These are phyloP conservation scores for Mycena chlorophos DNA, from an alignment of 768 basidiomycete species.

Conservation along the genomic window DNA sequence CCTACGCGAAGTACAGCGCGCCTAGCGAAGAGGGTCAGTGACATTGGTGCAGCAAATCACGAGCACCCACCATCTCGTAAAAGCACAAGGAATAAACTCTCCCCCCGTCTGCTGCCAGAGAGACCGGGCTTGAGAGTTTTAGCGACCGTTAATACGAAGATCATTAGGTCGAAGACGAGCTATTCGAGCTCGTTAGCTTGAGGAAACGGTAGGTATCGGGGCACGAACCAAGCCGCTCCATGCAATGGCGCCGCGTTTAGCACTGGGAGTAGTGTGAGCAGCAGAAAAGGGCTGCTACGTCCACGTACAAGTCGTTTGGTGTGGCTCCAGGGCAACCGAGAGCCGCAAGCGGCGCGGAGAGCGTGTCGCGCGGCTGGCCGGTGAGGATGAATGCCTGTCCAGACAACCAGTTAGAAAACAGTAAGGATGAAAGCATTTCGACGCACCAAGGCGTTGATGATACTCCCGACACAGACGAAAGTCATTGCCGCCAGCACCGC, in stretches of 20 bases:
- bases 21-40: not conserved
- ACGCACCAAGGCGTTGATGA: not conserved
- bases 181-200: not conserved
- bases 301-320: not conserved
- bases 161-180: constrained; percentile 23
- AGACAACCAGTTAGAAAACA: not conserved
- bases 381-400: not conserved
- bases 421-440: not conserved
- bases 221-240: constrained; percentile 13
- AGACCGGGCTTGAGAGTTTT: constrained; percentile 11
- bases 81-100: constrained; percentile 6
- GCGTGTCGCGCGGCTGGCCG: not conserved
- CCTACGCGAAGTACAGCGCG: constrained; percentile 14
- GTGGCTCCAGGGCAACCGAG: constrained; percentile 7
- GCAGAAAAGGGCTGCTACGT: not conserved
- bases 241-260: constrained; percentile 5
- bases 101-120: not conserved
- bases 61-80: constrained; percentile 14
- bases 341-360: not conserved
- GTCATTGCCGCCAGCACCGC: constrained; percentile 3
- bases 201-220: not conserved
- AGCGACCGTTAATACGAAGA: constrained; percentile 25
- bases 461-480: not conserved
- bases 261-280: not conserved
- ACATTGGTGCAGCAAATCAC: not conserved